These are phyloP conservation scores for Colletotrichum noveboracense DNA, from an alignment of 2,329 filamentous ascomycete genomes.

Conservation along the genomic window DNA sequence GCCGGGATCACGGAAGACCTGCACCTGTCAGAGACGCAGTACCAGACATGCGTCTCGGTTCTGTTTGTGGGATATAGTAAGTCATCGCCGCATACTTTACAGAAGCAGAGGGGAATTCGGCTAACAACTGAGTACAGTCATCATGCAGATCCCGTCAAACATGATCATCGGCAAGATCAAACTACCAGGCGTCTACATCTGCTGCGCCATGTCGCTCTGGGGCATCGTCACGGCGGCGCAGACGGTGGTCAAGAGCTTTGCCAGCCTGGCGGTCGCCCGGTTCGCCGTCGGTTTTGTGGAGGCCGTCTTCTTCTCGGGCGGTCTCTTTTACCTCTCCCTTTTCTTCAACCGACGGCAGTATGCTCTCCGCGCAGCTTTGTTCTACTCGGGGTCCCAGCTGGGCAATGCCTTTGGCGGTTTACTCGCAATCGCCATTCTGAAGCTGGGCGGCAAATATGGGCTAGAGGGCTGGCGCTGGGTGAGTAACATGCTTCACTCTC, in stretches of 20 bases:
- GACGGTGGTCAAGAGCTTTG: background rate
- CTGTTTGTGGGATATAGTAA: conserved; percentile 31
- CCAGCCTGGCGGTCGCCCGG: conserved; percentile 14
- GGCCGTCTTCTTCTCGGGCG: background rate
- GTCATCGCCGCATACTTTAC: background rate
- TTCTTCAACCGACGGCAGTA: background rate
- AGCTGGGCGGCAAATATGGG: background rate
- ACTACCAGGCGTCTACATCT: conserved; percentile 16
- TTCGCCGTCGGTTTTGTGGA: conserved; percentile 9
- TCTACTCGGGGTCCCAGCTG: background rate
- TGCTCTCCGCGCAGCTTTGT: background rate
- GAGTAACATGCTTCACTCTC: background rate
- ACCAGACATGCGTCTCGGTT: conserved; percentile 37
- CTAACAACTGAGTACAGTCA: background rate
- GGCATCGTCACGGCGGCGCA: conserved; percentile 22
- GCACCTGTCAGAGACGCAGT: conserved; percentile 24
- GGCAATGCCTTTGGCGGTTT: background rate
- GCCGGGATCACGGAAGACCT: conserved; percentile 23
- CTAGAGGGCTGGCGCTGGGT: background rate
- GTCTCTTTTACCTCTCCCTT: background rate
- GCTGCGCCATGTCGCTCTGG: conserved; percentile 26
- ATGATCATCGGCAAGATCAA: background rate
- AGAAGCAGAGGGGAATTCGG: no score
- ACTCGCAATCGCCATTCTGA: background rate
- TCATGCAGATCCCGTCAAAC: background rate